These are phyloP conservation scores for Pseudoturritis turrita DNA, from an alignment of 345 rosid genomes.

Conservation along the genomic window DNA sequence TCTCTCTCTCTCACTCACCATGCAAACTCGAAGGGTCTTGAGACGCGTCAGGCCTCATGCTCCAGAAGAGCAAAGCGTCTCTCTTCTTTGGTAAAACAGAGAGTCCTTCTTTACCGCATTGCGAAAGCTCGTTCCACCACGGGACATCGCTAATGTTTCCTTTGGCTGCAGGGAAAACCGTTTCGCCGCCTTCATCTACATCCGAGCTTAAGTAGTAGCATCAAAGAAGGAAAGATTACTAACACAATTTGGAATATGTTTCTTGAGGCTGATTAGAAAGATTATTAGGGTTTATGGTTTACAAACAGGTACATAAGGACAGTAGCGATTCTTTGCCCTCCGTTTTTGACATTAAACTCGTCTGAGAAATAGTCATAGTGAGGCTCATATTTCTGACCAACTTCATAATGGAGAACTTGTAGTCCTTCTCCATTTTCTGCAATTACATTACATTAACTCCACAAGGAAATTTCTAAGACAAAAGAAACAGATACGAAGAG, in stretches of 20 bases:
- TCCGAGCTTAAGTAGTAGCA: conserved; percentile 48
- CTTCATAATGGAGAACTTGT: conserved; percentile 89
- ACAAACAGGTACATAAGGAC: conserved; percentile 94
- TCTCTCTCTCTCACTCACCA: conserved; percentile 44
- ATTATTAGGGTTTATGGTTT: background rate
- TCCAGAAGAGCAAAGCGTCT: conserved; percentile 93
- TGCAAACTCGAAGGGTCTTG: conserved; percentile 77
- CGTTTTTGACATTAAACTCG: conserved; percentile 65
- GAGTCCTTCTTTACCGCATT: conserved; percentile 74
- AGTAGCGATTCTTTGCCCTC: conserved; percentile 88
- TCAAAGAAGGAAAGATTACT: conserved; percentile 8
- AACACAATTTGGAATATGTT: background rate
- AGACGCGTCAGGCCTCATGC: conserved; percentile 73
- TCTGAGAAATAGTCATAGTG: conserved; percentile 85
- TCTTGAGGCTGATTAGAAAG: background rate
- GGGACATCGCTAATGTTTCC: conserved; percentile 75
- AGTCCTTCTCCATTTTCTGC: conserved; percentile 92
- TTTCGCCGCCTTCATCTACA: conserved; percentile 96
- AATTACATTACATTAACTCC: conserved; percentile 5
- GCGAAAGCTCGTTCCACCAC: conserved; percentile 85
- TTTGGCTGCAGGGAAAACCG: conserved; percentile 81
- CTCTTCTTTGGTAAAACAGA: conserved; percentile 82
- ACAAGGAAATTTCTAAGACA: background rate
- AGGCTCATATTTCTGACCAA: conserved; percentile 86
- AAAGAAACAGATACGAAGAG: background rate